phyloP scores from a whole-genome alignment of 2,329 filamentous ascomycete genomes.

The Botrytis sinoallii region DNA sequence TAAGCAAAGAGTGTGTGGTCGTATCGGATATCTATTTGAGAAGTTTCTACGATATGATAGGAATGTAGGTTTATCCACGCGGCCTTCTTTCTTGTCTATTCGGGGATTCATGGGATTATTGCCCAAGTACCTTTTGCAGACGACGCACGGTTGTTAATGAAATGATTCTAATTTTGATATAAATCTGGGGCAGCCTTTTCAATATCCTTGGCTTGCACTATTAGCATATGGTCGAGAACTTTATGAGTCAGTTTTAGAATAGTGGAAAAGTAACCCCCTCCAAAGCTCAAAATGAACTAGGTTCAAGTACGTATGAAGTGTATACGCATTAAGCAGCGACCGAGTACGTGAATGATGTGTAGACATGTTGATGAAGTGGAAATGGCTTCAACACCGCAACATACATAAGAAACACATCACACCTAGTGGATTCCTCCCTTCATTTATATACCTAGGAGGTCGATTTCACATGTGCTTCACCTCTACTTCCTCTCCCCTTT shows the following conservation, averaged over 20 bases:
- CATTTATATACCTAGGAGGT: background rate
- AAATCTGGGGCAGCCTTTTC: conserved; percentile 10
- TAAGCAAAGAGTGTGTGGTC: background rate
- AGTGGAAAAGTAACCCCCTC: conserved; percentile 4
- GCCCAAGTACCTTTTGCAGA: background rate
- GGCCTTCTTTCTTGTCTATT: conserved; percentile 11
- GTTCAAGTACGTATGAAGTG: conserved; percentile 14
- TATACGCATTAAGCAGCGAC: conserved; percentile 1
- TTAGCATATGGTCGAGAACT: conserved; percentile 18
- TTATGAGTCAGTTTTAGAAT: conserved; percentile 15
- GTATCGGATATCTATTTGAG: background rate
- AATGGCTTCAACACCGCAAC: conserved; percentile 12
- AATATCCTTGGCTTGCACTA: conserved; percentile 5
- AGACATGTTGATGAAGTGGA: background rate
- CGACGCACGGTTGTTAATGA: background rate
- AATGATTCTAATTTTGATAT: conserved; percentile 3
- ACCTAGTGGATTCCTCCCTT: conserved; percentile 6
- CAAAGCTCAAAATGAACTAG: conserved; percentile 9
- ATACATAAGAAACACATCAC: conserved; percentile 14
- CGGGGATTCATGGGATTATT: background rate
- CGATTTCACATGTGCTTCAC: conserved; percentile 5
- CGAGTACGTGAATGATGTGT: background rate
- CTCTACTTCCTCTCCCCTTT: background rate
- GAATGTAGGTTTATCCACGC: background rate
- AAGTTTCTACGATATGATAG: background rate